These are phyloP conservation scores for Starmera pachycereana DNA, from an alignment of 805 yeast genomes.

Conservation along the genomic window DNA sequence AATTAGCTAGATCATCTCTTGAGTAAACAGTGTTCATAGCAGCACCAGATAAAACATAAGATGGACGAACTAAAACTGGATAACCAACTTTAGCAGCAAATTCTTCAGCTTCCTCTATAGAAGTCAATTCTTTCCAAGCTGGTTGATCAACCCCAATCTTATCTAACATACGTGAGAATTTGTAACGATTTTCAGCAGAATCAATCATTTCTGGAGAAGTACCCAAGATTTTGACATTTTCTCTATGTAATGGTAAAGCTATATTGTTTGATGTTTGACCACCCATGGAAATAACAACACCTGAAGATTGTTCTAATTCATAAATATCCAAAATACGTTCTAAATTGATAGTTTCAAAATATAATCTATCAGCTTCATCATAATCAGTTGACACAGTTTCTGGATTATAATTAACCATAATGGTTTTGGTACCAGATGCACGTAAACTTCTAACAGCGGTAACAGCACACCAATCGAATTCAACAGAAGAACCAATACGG, in stretches of 20 bases:
- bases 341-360: slow-evolving; percentile 89
- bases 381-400: slow-evolving; percentile 98
- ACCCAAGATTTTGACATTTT: slow-evolving; percentile 90
- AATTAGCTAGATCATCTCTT: slow-evolving; percentile 75
- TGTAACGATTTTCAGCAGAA: slow-evolving; percentile 95
- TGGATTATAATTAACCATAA: slow-evolving; percentile 97
- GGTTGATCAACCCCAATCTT: slow-evolving; percentile 97
- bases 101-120: slow-evolving; percentile 82
- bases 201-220: slow-evolving; percentile 98
- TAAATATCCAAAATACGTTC: slow-evolving; percentile 94
- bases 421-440: slow-evolving; percentile 76
- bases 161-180: slow-evolving; percentile 95
- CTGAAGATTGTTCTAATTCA: slow-evolving; percentile 80
- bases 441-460: slow-evolving; percentile 92
- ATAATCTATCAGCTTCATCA: slow-evolving; percentile 94
- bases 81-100: slow-evolving; percentile 87
- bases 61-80: slow-evolving; percentile 96
- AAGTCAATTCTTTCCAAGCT: slow-evolving; percentile 96
- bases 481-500: slow-evolving; percentile 98
- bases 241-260: slow-evolving; percentile 86
- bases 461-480: slow-evolving; percentile 99
- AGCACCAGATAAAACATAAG: slow-evolving; percentile 95
- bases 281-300: slow-evolving; percentile 96
- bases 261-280: slow-evolving; percentile 97
- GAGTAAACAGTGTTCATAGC: slow-evolving; percentile 97